phyloP scores from a whole-genome alignment of 805 yeast species.

The Ogataea corticis region DNA sequence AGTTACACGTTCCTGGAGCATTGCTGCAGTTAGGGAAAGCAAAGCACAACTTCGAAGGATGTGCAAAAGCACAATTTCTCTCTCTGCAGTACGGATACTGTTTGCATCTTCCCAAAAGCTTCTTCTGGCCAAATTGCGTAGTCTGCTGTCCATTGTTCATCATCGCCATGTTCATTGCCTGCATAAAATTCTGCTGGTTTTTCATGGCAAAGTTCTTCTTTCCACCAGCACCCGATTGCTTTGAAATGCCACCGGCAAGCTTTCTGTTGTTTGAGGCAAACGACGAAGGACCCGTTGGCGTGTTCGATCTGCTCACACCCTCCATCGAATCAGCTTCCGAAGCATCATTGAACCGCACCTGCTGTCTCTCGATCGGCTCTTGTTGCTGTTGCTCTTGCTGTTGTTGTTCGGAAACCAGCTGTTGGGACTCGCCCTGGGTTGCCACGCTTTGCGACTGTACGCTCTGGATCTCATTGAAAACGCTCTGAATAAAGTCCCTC shows the following conservation, averaged over 20 bases:
- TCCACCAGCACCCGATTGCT: conserved; percentile 11
- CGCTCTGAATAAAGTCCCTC: conserved; percentile 53
- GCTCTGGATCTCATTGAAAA: conserved; percentile 55
- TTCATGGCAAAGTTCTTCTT: conserved; percentile 36
- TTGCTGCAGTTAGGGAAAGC: conserved; percentile 78
- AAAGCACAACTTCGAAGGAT: conserved; percentile 76
- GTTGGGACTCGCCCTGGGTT: not conserved
- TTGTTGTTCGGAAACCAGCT: conserved; percentile 7
- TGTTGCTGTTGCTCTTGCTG: conserved; percentile 16
- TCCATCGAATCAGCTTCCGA: conserved; percentile 20
- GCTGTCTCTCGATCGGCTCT: conserved; percentile 26
- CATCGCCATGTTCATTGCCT: conserved; percentile 40
- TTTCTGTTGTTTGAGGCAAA: conserved; percentile 16
- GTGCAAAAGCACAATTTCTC: conserved; percentile 71
- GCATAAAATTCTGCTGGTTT: conserved; percentile 43
- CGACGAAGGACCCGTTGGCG: conserved; percentile 27
- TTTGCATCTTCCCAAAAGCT: conserved; percentile 63
- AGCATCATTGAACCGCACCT: conserved; percentile 32
- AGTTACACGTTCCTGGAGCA: conserved; percentile 80
- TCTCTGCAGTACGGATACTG: conserved; percentile 69
- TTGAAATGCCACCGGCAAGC: conserved; percentile 20
- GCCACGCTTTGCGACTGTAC: conserved; percentile 26
- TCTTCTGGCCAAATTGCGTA: conserved; percentile 44
- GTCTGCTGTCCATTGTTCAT: conserved; percentile 25
- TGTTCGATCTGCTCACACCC: conserved; percentile 14